Percentiles rank a stretch among this genome's conserved stretches.
Conservation (phyloP, 23 red algal genomes). For the Porphyridium purpureum region DNA sequence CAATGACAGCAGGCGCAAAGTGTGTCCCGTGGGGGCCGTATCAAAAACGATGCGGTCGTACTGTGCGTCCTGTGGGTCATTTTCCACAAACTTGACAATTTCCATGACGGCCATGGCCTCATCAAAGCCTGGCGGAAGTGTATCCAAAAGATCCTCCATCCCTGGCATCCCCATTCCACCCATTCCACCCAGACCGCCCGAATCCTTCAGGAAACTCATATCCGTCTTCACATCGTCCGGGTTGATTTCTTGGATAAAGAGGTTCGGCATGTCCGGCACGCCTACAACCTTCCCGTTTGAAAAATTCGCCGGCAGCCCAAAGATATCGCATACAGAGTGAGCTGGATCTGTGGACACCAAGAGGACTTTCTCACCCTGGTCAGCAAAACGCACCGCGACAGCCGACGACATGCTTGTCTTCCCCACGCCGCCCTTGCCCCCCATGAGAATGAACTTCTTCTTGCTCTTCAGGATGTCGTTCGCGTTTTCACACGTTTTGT, state of each 20-base stretch:
- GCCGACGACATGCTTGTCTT: constrained; percentile 44
- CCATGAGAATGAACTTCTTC: constrained; percentile 48
- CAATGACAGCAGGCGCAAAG: constrained; percentile 63
- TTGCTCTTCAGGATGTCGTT: too few species aligned
- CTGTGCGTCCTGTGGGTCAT: constrained; percentile 46
- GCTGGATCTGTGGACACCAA: constrained; percentile 89
- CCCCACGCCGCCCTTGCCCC: constrained; percentile 14
- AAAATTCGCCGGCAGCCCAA: constrained; percentile 62
- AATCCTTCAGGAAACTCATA: constrained; percentile 4
- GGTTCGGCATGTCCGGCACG: constrained; percentile 56
- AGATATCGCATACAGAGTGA: constrained; percentile 80
- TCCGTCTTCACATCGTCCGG: constrained; percentile 15
- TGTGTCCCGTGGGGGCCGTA: constrained; percentile 92
- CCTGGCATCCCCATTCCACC: constrained; percentile 75
- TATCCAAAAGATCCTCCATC: constrained; percentile 71
- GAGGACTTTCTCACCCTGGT: constrained; percentile 57
- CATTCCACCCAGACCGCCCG: constrained; percentile 10
- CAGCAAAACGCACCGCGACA: constrained; percentile 61
- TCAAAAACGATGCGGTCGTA: constrained; percentile 93
- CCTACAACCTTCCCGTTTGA: constrained; percentile 38
- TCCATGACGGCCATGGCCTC: constrained; percentile 90
- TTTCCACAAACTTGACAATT: constrained; percentile 87
- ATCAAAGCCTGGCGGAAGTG: constrained; percentile 87
- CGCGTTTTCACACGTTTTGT: too few species aligned
- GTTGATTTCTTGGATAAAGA: constrained; percentile 85